Conservation (phyloP, 2,329 filamentous ascomycete species). For the Trichoderma afroharzianum region DNA sequence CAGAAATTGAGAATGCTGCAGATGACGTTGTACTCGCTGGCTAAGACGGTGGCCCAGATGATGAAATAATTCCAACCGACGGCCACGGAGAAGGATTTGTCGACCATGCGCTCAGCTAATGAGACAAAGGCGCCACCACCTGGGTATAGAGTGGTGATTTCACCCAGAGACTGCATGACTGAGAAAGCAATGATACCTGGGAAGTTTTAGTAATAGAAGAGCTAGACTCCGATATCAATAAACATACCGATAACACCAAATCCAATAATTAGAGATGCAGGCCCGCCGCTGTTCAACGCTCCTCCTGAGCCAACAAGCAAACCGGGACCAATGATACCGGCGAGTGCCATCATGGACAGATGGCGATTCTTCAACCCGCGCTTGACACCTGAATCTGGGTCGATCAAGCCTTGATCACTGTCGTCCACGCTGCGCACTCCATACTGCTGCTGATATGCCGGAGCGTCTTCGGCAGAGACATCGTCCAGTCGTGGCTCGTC, state of each 20-base stretch:
- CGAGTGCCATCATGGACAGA: slow-evolving; percentile 62
- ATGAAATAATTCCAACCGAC: slow-evolving; percentile 71
- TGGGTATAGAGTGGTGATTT: slow-evolving; percentile 70
- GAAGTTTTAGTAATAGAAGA: slow-evolving; percentile 3
- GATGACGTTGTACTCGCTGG: slow-evolving; percentile 69
- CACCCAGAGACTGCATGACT: slow-evolving; percentile 71
- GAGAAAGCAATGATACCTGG: slow-evolving; percentile 57
- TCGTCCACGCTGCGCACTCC: slow-evolving; percentile 20
- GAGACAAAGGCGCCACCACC: slow-evolving; percentile 69
- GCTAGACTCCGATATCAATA: background rate
- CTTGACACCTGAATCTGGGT: slow-evolving; percentile 63
- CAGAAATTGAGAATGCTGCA: slow-evolving; percentile 64
- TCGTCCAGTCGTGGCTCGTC: slow-evolving; percentile 14
- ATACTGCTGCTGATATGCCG: slow-evolving; percentile 15
- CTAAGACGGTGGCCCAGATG: slow-evolving; percentile 60
- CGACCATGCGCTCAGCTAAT: slow-evolving; percentile 66
- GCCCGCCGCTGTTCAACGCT: slow-evolving; percentile 65
- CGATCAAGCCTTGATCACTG: slow-evolving; percentile 43
- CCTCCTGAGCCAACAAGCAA: slow-evolving; percentile 69
- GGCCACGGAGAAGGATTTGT: slow-evolving; percentile 65
- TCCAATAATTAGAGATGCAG: slow-evolving; percentile 68
- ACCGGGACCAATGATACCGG: slow-evolving; percentile 64
- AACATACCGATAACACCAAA: slow-evolving; percentile 61
- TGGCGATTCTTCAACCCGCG: slow-evolving; percentile 66
- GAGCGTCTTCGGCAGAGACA: slow-evolving; percentile 21